These are phyloP conservation scores for Fusarium sp. DNA, from an alignment of 2,329 filamentous ascomycete species.

Conservation along the genomic window DNA sequence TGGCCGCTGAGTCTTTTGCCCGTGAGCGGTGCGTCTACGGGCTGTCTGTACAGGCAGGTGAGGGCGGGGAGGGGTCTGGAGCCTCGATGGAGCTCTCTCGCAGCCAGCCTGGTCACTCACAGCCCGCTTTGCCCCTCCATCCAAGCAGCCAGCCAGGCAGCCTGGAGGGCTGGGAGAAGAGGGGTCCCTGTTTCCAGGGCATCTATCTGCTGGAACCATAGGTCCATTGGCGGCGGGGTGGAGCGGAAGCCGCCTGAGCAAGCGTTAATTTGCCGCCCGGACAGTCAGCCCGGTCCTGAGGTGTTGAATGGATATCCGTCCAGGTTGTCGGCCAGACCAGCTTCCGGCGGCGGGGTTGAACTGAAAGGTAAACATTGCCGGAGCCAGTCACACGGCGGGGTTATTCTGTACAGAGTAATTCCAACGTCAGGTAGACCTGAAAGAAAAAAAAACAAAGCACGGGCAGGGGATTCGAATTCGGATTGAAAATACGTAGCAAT, in stretches of 20 bases:
- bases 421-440: not conserved
- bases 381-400: constrained; percentile 21
- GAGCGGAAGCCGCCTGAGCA: constrained; percentile 17
- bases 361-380: constrained; percentile 5
- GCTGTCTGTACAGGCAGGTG: not conserved
- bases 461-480: not conserved
- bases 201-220: constrained; percentile 13
- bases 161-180: constrained; percentile 9
- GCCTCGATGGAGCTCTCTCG: constrained; percentile 19
- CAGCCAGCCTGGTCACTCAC: not conserved
- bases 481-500: not conserved
- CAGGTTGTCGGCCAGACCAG: constrained; percentile 9
- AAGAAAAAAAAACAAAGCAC: not conserved
- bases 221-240: constrained; percentile 29
- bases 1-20: constrained; percentile 8
- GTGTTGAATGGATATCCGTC: not conserved
- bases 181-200: constrained; percentile 31
- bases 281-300: not conserved
- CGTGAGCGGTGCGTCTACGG: not conserved
- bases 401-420: constrained; percentile 17
- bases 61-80: constrained; percentile 10
- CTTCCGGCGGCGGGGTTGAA: constrained; percentile 5
- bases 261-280: constrained; percentile 15
- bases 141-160: not conserved
- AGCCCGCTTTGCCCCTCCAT: constrained; percentile 24